Evolutionary conservation across 805 yeast species (phyloP), one percentile per base, ranked within the genome.

Genomic region (Zygosaccharomyces kombuchaensis): DNA sequence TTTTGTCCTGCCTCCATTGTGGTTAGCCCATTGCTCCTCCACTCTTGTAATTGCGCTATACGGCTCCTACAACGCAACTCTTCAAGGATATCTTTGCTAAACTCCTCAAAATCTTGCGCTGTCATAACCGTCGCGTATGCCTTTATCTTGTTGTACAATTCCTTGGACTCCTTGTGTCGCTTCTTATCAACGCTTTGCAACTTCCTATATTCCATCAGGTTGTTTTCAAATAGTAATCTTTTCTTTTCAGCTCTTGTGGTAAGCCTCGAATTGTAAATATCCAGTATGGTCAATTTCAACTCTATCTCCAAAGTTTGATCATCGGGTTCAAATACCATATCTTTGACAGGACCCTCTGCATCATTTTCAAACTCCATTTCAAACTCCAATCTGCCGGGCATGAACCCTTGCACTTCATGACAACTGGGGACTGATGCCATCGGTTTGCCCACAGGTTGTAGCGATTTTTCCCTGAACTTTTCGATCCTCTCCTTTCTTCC

Each of bases 311-410:
- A 81, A 17, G 84, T 80, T 44, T 82, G 81, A 59, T 93, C 99
- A 53, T 91, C 98, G 0, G 91, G 87, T 57, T 93, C 98, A 60
- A 95, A 93, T 1, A 84, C 77, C 95, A 93, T 87, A 63, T 93
- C 99, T 61, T 93, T 93, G 14, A 93, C 87, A 0, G 93, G 82
- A 45, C 84, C 74, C 66, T 93, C 99, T 0, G 99, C 98, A 45
- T 93, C 99, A 58, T 93, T 93, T 63, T 93, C 99, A 32, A 86
- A 89, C 64, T 93, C 99, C 48, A 84, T 87, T 59, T 93, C 99
- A 65, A 93, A 93, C 65, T 93, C 99, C 50, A 93, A 71, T 59
- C 99, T 80, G 35, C 98, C 99, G 32, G 99, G 99, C 99, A 93
- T 93, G 63, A 82, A 93, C 2, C 96, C 97, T 65, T 93, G 98